Conservation (phyloP, 2,329 filamentous ascomycete species). For the Colletotrichum sojae region DNA sequence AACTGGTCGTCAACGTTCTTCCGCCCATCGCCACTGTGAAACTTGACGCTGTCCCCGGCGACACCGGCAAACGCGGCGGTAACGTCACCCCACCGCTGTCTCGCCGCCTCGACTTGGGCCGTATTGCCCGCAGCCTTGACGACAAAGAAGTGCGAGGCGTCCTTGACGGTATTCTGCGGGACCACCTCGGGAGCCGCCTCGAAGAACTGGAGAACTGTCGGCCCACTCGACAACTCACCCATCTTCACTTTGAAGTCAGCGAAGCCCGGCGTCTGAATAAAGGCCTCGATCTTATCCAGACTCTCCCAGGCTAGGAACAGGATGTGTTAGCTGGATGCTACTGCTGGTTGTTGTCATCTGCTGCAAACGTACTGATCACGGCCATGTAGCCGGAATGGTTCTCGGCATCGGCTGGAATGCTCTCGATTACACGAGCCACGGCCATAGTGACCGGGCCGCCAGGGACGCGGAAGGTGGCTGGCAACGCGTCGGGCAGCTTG, state of each 20-base stretch:
- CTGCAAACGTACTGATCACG: conserved; percentile 4
- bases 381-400: conserved; percentile 14
- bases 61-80: not conserved
- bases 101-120: not conserved
- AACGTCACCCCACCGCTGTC: conserved; percentile 3
- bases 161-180: conserved; percentile 1
- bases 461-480: not conserved
- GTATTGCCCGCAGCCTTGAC: conserved; percentile 9
- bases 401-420: conserved; percentile 6
- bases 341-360: too few species aligned
- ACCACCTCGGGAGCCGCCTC: not conserved
- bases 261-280: not conserved
- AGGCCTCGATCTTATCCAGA: conserved; percentile 1
- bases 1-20: conserved; percentile 2
- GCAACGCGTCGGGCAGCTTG: not conserved
- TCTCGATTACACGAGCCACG: conserved; percentile 16
- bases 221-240: not conserved
- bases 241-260: not conserved
- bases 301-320: conserved; percentile 19
- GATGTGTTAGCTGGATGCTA: too few species aligned
- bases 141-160: conserved; percentile 23
- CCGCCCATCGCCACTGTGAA: conserved; percentile 13
- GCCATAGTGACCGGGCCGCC: not conserved
- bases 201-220: conserved; percentile 15
- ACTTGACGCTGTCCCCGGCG: not conserved